A percentile compares a stretch with the other conserved stretches of the same genome.
Evolutionary conservation across 2,329 filamentous ascomycete genomes (phyloP).

Genomic region (Dothistroma septosporum): DNA sequence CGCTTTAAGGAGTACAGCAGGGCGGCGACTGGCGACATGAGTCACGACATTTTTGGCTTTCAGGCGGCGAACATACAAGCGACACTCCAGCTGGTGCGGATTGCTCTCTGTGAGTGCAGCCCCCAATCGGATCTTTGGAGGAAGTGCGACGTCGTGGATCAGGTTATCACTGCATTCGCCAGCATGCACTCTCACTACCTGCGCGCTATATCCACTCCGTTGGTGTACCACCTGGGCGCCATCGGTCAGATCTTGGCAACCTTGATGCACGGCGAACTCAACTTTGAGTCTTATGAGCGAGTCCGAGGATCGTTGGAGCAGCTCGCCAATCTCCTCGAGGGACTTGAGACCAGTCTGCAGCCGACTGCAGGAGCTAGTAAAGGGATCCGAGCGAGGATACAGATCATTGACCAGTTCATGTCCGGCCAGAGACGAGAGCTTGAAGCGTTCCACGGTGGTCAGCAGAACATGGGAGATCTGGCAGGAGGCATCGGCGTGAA

Average conservation of each 20-base stretch:
- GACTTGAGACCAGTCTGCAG: slow-evolving; percentile 42
- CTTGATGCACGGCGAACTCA: slow-evolving; percentile 45
- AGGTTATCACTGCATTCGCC: slow-evolving; percentile 44
- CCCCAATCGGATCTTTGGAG: slow-evolving; percentile 34
- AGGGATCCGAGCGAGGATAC: slow-evolving; percentile 41
- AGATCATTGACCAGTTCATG: slow-evolving; percentile 46
- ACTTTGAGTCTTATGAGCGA: slow-evolving; percentile 40
- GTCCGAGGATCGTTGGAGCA: slow-evolving; percentile 42
- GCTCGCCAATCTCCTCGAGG: slow-evolving; percentile 46
- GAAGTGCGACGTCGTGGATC: slow-evolving; percentile 45
- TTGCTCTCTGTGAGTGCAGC: slow-evolving; percentile 39
- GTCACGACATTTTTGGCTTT: slow-evolving; percentile 44
- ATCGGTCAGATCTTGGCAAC: slow-evolving; percentile 50
- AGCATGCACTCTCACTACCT: slow-evolving; percentile 45
- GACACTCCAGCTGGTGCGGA: slow-evolving; percentile 47
- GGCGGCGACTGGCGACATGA: slow-evolving; percentile 32
- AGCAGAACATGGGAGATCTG: not conserved
- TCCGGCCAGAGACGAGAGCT: slow-evolving; percentile 25
- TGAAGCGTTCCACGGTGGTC: slow-evolving; percentile 10
- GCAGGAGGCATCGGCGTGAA: not conserved
- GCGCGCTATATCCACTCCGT: slow-evolving; percentile 46
- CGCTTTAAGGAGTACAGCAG: slow-evolving; percentile 31
- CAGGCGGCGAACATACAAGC: slow-evolving; percentile 51
- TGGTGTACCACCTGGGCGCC: slow-evolving; percentile 48
- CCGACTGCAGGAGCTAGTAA: slow-evolving; percentile 39